Evolutionary conservation across 306 rosid species (phyloP).

Genomic region (Lagenaria siceraria): DNA sequence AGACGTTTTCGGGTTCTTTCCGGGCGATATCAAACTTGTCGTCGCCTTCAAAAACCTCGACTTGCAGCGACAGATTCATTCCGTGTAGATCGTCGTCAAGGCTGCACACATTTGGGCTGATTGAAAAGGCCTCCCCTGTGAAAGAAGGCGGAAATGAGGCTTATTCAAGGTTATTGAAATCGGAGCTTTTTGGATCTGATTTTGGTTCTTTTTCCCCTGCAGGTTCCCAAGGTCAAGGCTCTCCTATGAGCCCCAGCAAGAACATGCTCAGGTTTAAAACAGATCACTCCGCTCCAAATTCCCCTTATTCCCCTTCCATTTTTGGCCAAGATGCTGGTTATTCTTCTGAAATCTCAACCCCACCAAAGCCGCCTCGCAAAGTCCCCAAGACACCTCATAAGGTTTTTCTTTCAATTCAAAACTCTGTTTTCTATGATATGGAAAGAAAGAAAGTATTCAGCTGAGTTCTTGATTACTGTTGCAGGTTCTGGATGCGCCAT

Average conservation of each 20-base stretch:
- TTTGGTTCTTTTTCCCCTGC: constrained; percentile 70
- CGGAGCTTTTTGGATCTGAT: constrained; percentile 90
- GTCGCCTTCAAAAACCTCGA: constrained; percentile 41
- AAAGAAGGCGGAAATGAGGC: constrained; percentile 87
- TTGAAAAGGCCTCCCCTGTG: constrained; percentile 65
- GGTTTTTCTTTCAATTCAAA: constrained; percentile 16
- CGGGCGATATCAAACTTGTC: constrained; percentile 29
- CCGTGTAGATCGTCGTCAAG: constrained; percentile 92
- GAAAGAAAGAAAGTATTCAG: neutral
- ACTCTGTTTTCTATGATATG: neutral
- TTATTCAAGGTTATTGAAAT: constrained; percentile 54
- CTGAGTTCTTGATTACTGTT: neutral
- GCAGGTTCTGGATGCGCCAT: constrained; percentile 97
- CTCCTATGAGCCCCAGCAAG: constrained; percentile 75
- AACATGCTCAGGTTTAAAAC: constrained; percentile 89
- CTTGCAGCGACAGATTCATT: constrained; percentile 89
- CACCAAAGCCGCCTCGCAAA: constrained; percentile 93
- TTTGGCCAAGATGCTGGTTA: constrained; percentile 39
- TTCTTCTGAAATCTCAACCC: constrained; percentile 48
- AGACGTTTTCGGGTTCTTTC: constrained; percentile 40
- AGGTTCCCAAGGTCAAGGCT: constrained; percentile 23
- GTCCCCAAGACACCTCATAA: constrained; percentile 97
- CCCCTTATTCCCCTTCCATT: constrained; percentile 72
- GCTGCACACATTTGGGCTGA: constrained; percentile 77
- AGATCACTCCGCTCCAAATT: constrained; percentile 52